These are phyloP conservation scores for Colletotrichum incanum DNA, from an alignment of 2,329 filamentous ascomycete genomes.

Conservation along the genomic window DNA sequence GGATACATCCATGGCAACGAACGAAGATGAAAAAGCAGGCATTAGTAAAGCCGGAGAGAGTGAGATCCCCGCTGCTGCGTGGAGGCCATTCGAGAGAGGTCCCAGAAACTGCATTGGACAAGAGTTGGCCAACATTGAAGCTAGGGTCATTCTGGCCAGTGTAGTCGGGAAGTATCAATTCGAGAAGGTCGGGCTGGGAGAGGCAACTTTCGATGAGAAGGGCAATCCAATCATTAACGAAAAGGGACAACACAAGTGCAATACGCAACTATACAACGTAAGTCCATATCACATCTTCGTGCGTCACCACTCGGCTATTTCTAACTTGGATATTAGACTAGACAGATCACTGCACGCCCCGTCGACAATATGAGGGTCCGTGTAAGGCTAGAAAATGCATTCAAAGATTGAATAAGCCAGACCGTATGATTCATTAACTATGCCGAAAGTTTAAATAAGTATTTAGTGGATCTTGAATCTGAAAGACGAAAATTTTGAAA, in stretches of 20 bases:
- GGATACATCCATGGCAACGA: slow-evolving; percentile 47
- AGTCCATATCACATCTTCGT: not conserved
- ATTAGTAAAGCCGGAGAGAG: slow-evolving; percentile 15
- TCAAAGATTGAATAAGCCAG: not conserved
- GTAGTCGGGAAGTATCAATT: slow-evolving; percentile 44
- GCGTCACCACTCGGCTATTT: not conserved
- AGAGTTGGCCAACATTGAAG: slow-evolving; percentile 69
- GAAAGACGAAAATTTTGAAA: not conserved
- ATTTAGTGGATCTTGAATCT: no score
- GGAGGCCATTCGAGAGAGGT: slow-evolving; percentile 69
- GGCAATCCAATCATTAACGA: slow-evolving; percentile 40
- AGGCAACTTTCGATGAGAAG: slow-evolving; percentile 37
- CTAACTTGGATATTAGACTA: slow-evolving; percentile 26
- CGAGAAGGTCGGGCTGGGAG: slow-evolving; percentile 43
- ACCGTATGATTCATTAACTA: no score
- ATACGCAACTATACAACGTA: slow-evolving; percentile 43
- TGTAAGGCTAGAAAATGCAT: slow-evolving; percentile 20
- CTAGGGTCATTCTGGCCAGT: slow-evolving; percentile 62
- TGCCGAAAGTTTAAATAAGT: no score
- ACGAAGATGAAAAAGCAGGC: slow-evolving; percentile 33
- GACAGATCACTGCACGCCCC: slow-evolving; percentile 44
- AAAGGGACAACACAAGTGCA: slow-evolving; percentile 39
- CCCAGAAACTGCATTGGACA: slow-evolving; percentile 70
- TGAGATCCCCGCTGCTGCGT: slow-evolving; percentile 56
- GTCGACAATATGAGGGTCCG: slow-evolving; percentile 40